Conservation (phyloP, 2,329 filamentous ascomycete species). For the Clonostachys solani region DNA sequence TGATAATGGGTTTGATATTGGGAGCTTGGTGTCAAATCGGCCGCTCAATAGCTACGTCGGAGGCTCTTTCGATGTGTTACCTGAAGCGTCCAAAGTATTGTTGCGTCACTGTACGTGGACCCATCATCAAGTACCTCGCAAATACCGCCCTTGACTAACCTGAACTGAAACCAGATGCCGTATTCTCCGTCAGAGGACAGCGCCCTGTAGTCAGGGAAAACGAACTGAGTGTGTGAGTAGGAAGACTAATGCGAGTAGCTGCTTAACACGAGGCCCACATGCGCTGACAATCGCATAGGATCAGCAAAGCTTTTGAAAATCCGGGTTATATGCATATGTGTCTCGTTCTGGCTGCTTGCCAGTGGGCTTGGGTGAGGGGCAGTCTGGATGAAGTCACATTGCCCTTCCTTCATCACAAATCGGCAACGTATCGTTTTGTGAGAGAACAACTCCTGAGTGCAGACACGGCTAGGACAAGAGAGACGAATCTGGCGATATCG, state of each 20-base stretch:
- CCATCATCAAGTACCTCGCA: not conserved
- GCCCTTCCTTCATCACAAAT: constrained; percentile 40
- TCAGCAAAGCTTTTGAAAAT: constrained; percentile 36
- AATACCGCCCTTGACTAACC: not conserved
- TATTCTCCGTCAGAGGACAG: constrained; percentile 29
- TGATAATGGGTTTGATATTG: too few relatives aligned
- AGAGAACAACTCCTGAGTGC: constrained; percentile 33
- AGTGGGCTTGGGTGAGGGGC: constrained; percentile 40
- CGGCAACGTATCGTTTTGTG: constrained; percentile 39
- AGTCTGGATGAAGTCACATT: constrained; percentile 37
- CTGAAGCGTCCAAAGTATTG: constrained; percentile 19
- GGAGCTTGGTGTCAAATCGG: constrained; percentile 5
- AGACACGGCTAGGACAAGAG: constrained; percentile 27
- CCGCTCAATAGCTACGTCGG: constrained; percentile 19
- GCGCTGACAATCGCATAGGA: constrained; percentile 19
- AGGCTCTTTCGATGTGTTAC: constrained; percentile 21
- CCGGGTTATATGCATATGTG: constrained; percentile 40
- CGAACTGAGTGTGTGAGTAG: constrained; percentile 20
- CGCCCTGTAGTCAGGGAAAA: constrained; percentile 28
- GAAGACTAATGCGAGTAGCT: too few relatives aligned
- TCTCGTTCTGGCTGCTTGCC: constrained; percentile 36
- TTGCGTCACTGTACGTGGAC: constrained; percentile 18
- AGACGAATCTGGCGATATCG: constrained; percentile 36
- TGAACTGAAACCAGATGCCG: constrained; percentile 6
- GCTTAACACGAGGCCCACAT: not conserved